These are phyloP conservation scores for Rhodocollybia butyracea DNA, from an alignment of 768 basidiomycete genomes.

Conservation along the genomic window DNA sequence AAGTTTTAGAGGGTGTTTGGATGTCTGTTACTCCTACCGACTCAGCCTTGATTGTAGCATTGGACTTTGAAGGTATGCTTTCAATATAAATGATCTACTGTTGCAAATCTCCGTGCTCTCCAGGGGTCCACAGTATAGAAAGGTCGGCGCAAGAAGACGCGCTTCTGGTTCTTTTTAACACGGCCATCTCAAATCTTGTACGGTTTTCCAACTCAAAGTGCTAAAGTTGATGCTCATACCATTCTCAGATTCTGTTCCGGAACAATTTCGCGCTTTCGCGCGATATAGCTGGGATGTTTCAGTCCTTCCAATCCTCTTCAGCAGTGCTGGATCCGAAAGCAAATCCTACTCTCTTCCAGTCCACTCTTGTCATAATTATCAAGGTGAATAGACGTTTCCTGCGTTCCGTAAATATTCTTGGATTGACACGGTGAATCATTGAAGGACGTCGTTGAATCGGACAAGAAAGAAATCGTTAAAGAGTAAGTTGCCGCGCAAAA, in stretches of 20 bases:
- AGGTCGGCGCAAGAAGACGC: slow-evolving; percentile 50
- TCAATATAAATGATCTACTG: no score
- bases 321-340: slow-evolving; percentile 54
- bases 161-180: slow-evolving; percentile 60
- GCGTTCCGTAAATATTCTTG: neutral
- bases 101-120: no score
- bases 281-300: slow-evolving; percentile 58
- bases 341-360: slow-evolving; percentile 58
- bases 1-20: slow-evolving; percentile 52
- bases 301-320: slow-evolving; percentile 59
- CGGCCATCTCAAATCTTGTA: slow-evolving; percentile 62
- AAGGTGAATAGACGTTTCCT: slow-evolving; percentile 35
- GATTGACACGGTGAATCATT: neutral
- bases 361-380: slow-evolving; percentile 58
- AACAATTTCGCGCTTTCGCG: slow-evolving; percentile 64
- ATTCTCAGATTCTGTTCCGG: slow-evolving; percentile 52
- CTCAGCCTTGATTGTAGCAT: slow-evolving; percentile 49
- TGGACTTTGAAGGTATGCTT: slow-evolving; percentile 62
- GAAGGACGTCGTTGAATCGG: slow-evolving; percentile 63
- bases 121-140: no score
- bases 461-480: slow-evolving; percentile 52
- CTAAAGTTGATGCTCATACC: neutral
- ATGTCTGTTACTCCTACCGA: slow-evolving; percentile 63
- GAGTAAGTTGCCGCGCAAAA: slow-evolving; percentile 37
- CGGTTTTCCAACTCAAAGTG: slow-evolving; percentile 6